Evolutionary conservation across 2,329 filamentous ascomycete species (phyloP).

Genomic region (Colletotrichum sp.): DNA sequence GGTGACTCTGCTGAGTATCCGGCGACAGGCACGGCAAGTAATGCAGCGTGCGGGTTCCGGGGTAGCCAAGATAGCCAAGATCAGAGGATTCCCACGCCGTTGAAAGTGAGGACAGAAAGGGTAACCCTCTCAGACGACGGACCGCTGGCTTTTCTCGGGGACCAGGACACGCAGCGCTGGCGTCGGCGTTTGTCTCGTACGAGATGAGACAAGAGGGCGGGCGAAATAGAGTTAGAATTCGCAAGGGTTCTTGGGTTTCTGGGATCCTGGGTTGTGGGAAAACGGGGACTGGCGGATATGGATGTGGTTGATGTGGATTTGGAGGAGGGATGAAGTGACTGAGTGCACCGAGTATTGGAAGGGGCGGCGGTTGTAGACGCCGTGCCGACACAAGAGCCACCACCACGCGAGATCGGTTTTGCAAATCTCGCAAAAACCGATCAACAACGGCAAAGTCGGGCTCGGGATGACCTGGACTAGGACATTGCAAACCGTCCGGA

Average conservation of each 20-base stretch:
- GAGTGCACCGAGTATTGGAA: neutral
- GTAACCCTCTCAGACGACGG: neutral
- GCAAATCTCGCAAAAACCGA: neutral
- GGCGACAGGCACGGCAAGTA: constrained; percentile 1
- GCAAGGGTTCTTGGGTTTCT: neutral
- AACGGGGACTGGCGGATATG: neutral
- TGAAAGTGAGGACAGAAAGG: neutral
- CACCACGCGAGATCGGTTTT: neutral
- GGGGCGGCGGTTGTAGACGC: neutral
- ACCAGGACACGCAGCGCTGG: neutral
- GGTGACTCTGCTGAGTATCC: neutral
- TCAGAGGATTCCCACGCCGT: neutral
- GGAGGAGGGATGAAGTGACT: neutral
- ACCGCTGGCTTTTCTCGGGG: neutral
- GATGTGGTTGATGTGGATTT: neutral
- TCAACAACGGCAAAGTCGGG: neutral
- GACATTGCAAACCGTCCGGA: neutral
- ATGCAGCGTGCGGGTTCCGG: neutral
- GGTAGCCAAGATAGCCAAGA: neutral
- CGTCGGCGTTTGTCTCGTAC: neutral
- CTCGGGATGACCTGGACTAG: neutral
- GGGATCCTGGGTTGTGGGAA: neutral
- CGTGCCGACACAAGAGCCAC: constrained; percentile 1
- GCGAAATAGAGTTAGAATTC: constrained; percentile 8
- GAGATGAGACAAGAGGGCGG: constrained; percentile 10